Base-by-base conservation (phyloP, 164 flowering plant species). In the Brasenia schreberi region DNA sequence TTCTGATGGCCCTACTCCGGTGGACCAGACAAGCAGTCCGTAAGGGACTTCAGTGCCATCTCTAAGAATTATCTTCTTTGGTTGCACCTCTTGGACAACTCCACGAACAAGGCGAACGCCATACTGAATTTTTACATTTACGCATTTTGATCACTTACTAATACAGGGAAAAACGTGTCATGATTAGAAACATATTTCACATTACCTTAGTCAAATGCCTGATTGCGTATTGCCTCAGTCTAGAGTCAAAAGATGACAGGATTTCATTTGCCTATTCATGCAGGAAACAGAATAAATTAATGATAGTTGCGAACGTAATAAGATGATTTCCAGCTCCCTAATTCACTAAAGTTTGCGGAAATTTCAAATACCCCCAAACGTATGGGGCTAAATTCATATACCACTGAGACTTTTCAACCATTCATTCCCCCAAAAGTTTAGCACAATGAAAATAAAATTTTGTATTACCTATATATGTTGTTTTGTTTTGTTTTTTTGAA, bases 101-200 rank as follows among this genome's bases (percentile, higher is more conserved):
- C 99, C 99, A 68, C 87, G 97, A 43, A 95, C 94, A 64, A 95
- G 94, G 68, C 71, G 96, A 73, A 95, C 99, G 78, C 99, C 99
- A 71, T 96, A 84, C 99, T 94, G 90, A 71, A 61, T 11, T 60
- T 56, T 19, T 9, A 1, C 19, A 60, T 60, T 60, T 60, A 19
- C n/a, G 53, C 7, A 45, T 45, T 45, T 23, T 2, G 2, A 23
- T 23, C 27, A 23, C 27, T 23, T 23, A 2, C 0, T 23, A 23
- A 23, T 23, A 23, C 27, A 23, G 27, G 27, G 27, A 23, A 23
- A 23, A 23, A 23, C 27, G 27, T 23, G 27, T 23, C 0, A 2
- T 2, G n/a, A n/a, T 10, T 44, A 44, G 52, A 44, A 44, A 44
- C n/a, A 6, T 45, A 12, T 45, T 45, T 7, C 53, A 45, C 53